Evolutionary conservation across 2,329 filamentous ascomycete species (phyloP).

Genomic region (Epicoccum nigrum): DNA sequence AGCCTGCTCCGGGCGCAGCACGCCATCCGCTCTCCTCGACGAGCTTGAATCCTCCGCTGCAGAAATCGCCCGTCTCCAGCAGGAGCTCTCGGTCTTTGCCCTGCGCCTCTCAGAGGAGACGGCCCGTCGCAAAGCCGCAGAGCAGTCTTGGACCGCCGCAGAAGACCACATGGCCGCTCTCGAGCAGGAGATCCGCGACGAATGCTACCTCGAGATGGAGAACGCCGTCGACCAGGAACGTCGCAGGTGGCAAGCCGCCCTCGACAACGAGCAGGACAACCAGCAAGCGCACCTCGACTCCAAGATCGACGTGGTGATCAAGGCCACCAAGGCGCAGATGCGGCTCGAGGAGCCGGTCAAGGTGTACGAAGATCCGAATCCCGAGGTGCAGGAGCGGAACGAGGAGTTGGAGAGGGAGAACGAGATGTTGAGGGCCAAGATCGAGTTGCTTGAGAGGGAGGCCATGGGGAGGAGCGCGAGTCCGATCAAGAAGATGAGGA

Average conservation of each 20-base stretch:
- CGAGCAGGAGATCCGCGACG: slow-evolving; percentile 85
- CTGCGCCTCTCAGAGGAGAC: slow-evolving; percentile 73
- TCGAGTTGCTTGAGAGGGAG: slow-evolving; percentile 52
- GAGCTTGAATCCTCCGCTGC: slow-evolving; percentile 83
- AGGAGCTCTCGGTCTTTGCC: slow-evolving; percentile 77
- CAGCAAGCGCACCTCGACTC: slow-evolving; percentile 85
- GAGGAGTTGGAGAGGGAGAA: slow-evolving; percentile 55
- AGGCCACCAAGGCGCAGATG: slow-evolving; percentile 55
- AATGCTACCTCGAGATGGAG: slow-evolving; percentile 88
- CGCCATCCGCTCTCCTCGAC: slow-evolving; percentile 55
- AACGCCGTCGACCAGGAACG: slow-evolving; percentile 74
- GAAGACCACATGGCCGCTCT: slow-evolving; percentile 72
- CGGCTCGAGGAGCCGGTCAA: slow-evolving; percentile 39
- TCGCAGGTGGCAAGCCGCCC: slow-evolving; percentile 77
- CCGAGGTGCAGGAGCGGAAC: slow-evolving; percentile 45
- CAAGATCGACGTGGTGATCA: slow-evolving; percentile 78
- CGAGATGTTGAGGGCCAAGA: slow-evolving; percentile 42
- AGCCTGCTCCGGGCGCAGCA: slow-evolving; percentile 53
- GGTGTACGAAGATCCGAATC: slow-evolving; percentile 52
- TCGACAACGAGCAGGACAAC: slow-evolving; percentile 77
- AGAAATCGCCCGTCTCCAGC: slow-evolving; percentile 78
- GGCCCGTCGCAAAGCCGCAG: slow-evolving; percentile 71
- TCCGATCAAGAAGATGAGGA: slow-evolving; percentile 57
- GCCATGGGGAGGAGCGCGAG: slow-evolving; percentile 46
- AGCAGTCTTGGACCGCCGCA: slow-evolving; percentile 72